Conservation (phyloP, 2,329 filamentous ascomycete genomes). For the Sarocladiaceae sp. region DNA sequence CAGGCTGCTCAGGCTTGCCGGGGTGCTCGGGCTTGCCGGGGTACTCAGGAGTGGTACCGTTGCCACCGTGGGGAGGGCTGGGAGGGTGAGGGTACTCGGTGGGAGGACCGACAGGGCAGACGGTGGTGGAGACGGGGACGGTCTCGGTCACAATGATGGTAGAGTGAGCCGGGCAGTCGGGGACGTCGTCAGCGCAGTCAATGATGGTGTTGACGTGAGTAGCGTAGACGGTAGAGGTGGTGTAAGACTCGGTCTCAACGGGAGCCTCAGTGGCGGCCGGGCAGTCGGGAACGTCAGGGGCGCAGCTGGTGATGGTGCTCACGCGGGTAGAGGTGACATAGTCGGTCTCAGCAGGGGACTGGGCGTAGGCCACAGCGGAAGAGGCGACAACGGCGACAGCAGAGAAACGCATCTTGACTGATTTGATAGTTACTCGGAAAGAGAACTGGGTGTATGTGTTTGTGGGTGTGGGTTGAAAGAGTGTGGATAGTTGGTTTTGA, state of each 20-base stretch:
- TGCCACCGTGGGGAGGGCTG: neutral
- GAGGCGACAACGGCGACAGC: constrained; percentile 18
- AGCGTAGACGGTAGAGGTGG: constrained; percentile 52
- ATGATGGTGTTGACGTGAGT: constrained; percentile 59
- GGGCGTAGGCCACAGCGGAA: constrained; percentile 14
- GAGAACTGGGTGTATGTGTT: constrained; percentile 15
- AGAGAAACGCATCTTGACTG: constrained; percentile 61
- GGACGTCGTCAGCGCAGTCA: constrained; percentile 54
- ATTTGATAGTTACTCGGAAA: constrained; percentile 23
- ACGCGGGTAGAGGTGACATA: constrained; percentile 51
- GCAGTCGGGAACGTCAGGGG: constrained; percentile 54
- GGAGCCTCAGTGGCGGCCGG: constrained; percentile 34
- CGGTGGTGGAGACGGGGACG: constrained; percentile 33
- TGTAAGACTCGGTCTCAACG: constrained; percentile 30
- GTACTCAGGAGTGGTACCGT: constrained; percentile 12
- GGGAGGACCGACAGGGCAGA: constrained; percentile 30
- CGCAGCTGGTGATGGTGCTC: constrained; percentile 54
- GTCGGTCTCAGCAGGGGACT: constrained; percentile 40
- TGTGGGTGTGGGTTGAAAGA: constrained; percentile 24
- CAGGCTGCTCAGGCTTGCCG: constrained; percentile 13
- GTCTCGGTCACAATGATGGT: constrained; percentile 32
- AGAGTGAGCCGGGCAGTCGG: constrained; percentile 53
- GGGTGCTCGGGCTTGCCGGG: constrained; percentile 12
- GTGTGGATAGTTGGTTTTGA: constrained; percentile 30
- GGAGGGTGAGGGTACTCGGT: constrained; percentile 13